Percentiles rank a stretch among this genome's conserved stretches.
Evolutionary conservation across 1,284 basidiomycete genomes (phyloP).

Genomic region (Caloboletus inedulis): DNA sequence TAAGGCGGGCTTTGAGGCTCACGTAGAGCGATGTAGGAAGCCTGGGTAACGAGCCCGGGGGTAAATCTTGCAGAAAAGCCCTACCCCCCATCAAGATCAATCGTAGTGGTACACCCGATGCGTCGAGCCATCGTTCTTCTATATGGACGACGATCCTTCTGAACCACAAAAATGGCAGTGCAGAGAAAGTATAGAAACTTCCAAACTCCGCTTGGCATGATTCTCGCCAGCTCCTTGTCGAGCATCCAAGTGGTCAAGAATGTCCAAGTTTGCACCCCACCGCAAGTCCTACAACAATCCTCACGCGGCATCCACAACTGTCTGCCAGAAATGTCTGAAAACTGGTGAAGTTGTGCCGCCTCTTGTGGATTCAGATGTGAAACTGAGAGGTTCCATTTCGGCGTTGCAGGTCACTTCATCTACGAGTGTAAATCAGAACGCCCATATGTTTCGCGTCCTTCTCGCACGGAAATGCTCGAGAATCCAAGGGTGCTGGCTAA

Average conservation of each 20-base stretch:
- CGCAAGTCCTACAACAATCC: constrained; percentile 55
- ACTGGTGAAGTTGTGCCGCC: constrained; percentile 43
- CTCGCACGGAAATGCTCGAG: constrained; percentile 72
- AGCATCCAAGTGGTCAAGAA: constrained; percentile 25
- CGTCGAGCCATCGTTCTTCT: constrained; percentile 3
- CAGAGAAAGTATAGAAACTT: background rate
- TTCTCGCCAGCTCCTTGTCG: background rate
- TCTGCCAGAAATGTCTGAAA: constrained; percentile 76
- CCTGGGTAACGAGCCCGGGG: constrained; percentile 51
- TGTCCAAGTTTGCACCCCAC: constrained; percentile 83
- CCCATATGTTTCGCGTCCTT: constrained; percentile 75
- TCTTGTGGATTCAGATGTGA: background rate
- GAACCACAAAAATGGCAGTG: constrained; percentile 14
- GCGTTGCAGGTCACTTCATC: constrained; percentile 68
- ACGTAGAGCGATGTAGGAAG: constrained; percentile 52
- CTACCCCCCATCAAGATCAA: constrained; percentile 57
- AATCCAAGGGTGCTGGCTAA: constrained; percentile 64
- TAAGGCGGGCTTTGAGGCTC: constrained; percentile 45
- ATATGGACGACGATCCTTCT: constrained; percentile 18
- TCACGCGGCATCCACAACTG: constrained; percentile 56
- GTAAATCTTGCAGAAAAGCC: constrained; percentile 51
- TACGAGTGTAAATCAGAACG: constrained; percentile 72
- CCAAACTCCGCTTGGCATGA: constrained; percentile 17
- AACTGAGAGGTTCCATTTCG: background rate
- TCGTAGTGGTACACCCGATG: background rate